phyloP scores from a whole-genome alignment of 805 yeast genomes.

The Suhomyces faveliae region DNA sequence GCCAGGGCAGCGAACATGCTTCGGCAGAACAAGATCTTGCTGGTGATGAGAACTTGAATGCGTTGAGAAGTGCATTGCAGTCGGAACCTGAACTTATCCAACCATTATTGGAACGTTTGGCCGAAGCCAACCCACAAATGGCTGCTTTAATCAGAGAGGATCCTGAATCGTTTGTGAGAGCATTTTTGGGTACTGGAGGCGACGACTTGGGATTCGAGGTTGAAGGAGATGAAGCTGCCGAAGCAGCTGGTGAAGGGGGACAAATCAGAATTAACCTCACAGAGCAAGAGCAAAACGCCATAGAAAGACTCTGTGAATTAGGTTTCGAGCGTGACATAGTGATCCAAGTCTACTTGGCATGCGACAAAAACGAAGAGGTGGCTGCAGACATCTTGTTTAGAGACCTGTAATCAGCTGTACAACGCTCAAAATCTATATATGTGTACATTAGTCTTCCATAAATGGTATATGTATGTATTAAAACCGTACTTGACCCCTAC shows the following conservation, averaged over 20 bases:
- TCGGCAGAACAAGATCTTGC: constrained; percentile 34
- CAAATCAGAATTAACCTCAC: constrained; percentile 59
- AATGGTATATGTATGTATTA: neutral
- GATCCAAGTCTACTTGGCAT: constrained; percentile 92
- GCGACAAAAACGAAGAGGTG: constrained; percentile 95
- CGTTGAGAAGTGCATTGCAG: constrained; percentile 72
- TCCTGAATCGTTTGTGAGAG: constrained; percentile 85
- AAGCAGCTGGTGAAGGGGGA: constrained; percentile 35
- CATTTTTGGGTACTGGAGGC: constrained; percentile 61
- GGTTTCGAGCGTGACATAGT: constrained; percentile 90
- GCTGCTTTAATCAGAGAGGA: constrained; percentile 76
- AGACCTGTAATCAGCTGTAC: constrained; percentile 28
- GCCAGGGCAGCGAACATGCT: constrained; percentile 12
- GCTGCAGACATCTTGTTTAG: constrained; percentile 88
- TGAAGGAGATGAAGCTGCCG: constrained; percentile 43
- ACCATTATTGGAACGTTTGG: constrained; percentile 76
- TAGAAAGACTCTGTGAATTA: constrained; percentile 81
- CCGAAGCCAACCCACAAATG: constrained; percentile 78
- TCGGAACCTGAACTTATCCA: constrained; percentile 88
- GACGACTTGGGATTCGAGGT: constrained; percentile 46
- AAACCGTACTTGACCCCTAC: too few species aligned
- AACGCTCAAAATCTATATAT: neutral
- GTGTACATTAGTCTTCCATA: constrained; percentile 6
- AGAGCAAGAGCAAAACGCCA: constrained; percentile 85
- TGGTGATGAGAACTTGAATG: constrained; percentile 46